Evolutionary conservation across 2,329 filamentous ascomycete species (phyloP).

Genomic region (Tolypocladium cylindrosporum): DNA sequence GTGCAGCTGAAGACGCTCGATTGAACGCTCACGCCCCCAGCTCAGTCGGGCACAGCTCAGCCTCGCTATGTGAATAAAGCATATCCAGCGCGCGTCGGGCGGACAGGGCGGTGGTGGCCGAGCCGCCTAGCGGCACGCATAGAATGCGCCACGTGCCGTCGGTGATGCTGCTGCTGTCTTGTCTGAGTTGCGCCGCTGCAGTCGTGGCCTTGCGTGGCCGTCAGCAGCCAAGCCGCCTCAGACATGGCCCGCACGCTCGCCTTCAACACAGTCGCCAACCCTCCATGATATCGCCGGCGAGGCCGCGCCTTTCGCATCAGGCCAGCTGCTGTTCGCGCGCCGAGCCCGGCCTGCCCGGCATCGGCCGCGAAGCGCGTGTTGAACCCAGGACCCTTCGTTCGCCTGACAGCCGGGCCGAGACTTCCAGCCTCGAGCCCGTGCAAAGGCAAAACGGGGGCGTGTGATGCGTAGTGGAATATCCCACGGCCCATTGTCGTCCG

Average conservation of each 20-base stretch:
- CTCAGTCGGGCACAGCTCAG: not conserved
- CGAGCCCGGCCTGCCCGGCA: not conserved
- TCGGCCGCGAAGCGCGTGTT: not conserved
- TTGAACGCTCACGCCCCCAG: not conserved
- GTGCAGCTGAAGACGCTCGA: not conserved
- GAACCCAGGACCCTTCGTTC: not conserved
- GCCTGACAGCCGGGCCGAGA: not conserved
- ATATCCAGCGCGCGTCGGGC: not conserved
- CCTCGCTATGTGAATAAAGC: not conserved
- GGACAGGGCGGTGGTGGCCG: not conserved
- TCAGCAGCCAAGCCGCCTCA: not conserved
- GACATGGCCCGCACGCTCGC: not conserved
- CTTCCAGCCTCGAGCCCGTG: not conserved
- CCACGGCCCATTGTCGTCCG: not conserved
- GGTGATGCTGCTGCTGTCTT: no score
- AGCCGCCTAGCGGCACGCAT: not conserved
- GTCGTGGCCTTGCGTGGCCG: not conserved
- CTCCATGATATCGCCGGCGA: no score
- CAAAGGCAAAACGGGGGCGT: not conserved
- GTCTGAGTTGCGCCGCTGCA: not conserved
- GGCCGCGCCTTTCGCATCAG: not conserved
- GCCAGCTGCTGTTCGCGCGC: not conserved
- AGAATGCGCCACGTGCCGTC: not conserved
- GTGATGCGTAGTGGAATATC: not conserved
- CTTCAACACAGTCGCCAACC: no score